Evolutionary conservation across 306 rosid species (phyloP).

Genomic region (Vicia sativa): DNA sequence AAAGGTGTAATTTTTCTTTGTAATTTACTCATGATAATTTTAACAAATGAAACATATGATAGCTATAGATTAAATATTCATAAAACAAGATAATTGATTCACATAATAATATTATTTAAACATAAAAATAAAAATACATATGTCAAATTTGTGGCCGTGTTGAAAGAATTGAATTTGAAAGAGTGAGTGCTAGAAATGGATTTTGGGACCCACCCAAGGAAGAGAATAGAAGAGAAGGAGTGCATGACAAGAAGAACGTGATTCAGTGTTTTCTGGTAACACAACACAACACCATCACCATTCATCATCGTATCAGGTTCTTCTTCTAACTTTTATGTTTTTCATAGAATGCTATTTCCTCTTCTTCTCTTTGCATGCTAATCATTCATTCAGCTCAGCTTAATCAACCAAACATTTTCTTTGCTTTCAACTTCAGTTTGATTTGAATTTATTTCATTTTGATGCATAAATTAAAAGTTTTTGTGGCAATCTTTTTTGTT

Average conservation of each 20-base stretch:
- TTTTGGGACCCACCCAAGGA: constrained; percentile 17
- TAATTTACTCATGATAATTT: too few species aligned
- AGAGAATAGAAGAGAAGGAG: background rate
- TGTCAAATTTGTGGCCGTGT: background rate
- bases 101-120: too few species aligned
- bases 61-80: too few species aligned
- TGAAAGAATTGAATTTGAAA: background rate
- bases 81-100: too few species aligned
- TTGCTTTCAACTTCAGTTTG: background rate
- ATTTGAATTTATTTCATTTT: background rate
- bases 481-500: background rate
- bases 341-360: background rate
- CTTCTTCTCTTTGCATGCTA: too few species aligned
- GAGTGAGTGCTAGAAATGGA: constrained; percentile 10
- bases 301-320: constrained; percentile 17
- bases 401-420: background rate
- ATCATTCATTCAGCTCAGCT: too few species aligned
- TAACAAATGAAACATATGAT: too few species aligned
- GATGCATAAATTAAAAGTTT: background rate
- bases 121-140: too few species aligned
- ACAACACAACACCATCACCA: background rate
- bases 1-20: too few species aligned
- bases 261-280: constrained; percentile 15
- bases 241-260: background rate
- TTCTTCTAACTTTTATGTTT: background rate